These are phyloP conservation scores for Zizania palustris DNA, from an alignment of 202 grass and related monocot species.

Conservation along the genomic window DNA sequence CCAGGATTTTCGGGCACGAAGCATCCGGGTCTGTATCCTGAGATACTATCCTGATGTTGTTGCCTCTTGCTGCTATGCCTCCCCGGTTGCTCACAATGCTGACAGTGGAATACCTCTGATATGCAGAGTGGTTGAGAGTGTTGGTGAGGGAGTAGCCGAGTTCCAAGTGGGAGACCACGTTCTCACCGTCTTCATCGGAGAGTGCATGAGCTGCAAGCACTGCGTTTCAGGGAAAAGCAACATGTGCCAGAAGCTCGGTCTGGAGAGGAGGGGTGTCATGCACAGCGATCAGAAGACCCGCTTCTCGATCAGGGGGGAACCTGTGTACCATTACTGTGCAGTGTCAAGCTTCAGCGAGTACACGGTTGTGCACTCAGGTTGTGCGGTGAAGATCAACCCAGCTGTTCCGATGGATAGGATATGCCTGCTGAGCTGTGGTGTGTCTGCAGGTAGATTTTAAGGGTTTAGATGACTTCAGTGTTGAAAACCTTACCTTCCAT, in stretches of 20 bases:
- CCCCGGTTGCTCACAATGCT: background rate
- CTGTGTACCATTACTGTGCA: conserved; percentile 85
- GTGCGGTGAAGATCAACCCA: conserved; percentile 73
- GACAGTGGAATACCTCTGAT: background rate
- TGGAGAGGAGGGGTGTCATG: conserved; percentile 92
- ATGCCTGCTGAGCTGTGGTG: conserved; percentile 89
- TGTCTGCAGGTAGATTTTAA: conserved; percentile 70
- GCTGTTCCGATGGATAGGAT: conserved; percentile 73
- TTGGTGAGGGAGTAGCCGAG: conserved; percentile 78
- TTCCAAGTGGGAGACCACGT: conserved; percentile 69
- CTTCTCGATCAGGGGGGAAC: conserved; percentile 64
- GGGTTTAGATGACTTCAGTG: background rate
- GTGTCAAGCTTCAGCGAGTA: conserved; percentile 98
- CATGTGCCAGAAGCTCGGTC: conserved; percentile 90
- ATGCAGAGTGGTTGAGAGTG: conserved; percentile 76
- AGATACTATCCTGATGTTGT: too few species aligned
- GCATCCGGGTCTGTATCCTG: conserved; percentile 71
- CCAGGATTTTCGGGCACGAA: conserved; percentile 90
- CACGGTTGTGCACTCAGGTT: conserved; percentile 80
- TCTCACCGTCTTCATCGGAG: conserved; percentile 94
- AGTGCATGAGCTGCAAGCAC: conserved; percentile 85
- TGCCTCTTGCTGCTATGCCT: background rate
- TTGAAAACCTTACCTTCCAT: background rate
- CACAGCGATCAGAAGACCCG: conserved; percentile 84
- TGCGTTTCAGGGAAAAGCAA: conserved; percentile 86